A percentile compares a stretch with the other conserved stretches of the same genome.
Conservation (phyloP, 345 rosid genomes). For the Passiflora organensis region DNA sequence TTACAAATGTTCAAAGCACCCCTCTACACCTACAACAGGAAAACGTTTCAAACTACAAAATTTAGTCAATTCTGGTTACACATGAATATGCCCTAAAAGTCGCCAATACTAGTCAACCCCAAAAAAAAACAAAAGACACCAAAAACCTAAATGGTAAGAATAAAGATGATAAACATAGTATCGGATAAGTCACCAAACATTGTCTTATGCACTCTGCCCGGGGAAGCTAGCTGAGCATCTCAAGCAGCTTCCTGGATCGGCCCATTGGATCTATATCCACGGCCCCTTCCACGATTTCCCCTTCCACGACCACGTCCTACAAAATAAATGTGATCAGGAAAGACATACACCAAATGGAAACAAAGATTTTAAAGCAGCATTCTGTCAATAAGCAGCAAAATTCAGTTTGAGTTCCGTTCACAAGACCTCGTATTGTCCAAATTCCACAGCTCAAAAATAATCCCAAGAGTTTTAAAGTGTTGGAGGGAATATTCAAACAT, state of each 20-base stretch:
- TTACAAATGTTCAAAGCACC: constrained; percentile 33
- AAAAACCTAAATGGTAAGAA: constrained; percentile 10
- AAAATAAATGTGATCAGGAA: too few species aligned
- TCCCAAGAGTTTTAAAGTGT: too few species aligned
- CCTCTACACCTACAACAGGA: constrained; percentile 27
- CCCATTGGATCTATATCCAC: constrained; percentile 52
- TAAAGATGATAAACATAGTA: constrained; percentile 24
- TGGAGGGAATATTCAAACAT: too few species aligned
- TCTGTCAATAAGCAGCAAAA: too few species aligned
- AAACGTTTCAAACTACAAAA: constrained; percentile 11
- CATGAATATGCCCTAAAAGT: constrained; percentile 20
- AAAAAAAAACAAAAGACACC: neutral
- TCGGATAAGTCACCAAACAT: constrained; percentile 16
- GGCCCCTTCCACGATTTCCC: constrained; percentile 62
- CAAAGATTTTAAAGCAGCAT: too few species aligned
- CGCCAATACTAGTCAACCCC: constrained; percentile 8
- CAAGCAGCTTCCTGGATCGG: constrained; percentile 52
- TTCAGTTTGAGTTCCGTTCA: too few species aligned
- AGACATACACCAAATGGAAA: too few species aligned
- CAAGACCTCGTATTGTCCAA: too few species aligned
- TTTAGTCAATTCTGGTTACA: constrained; percentile 15
- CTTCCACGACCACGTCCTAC: constrained; percentile 22
- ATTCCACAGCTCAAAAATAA: too few species aligned
- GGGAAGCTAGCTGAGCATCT: constrained; percentile 20
- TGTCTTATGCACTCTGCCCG: constrained; percentile 1